Evolutionary conservation across 352 stramenopile species (phyloP), one percentile per base, ranked within the genome.

Genomic region (Globisporangium alternatum): DNA sequence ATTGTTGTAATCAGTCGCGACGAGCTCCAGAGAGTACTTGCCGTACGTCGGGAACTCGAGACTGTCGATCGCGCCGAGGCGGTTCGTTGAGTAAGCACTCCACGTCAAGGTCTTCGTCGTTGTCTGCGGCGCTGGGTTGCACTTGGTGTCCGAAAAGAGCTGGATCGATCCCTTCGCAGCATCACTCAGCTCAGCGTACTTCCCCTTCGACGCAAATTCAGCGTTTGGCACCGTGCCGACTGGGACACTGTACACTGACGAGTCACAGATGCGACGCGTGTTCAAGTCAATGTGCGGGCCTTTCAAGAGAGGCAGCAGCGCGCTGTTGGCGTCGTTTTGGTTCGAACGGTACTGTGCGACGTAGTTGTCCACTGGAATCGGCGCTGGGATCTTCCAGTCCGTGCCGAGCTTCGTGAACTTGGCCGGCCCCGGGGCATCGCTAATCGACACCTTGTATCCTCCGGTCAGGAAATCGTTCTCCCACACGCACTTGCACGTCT

Each of bases 341-440:
- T 76, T 87, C 22, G 55, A 44, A 25, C 78, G 76, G 15, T 70
- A 68, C 57, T 87, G 70, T 0, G 72, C 67, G 15, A 81, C 74
- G 67, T 84, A 88, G 62, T 82, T 84, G 57, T 83, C 75, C 0
- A 62, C 72, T 19, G 80, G 73, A 56, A 88, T 82, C 0, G 82
- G 77, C 21, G 75, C 76, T 0, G 72, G 69, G 6, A 89, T 44
- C 0, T 52, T 45, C 68, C 72, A 83, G 0, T 73, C 64, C 0
- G 69, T 70, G 0, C 67, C 69, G 7, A 83, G 65, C 15, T 66
- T 56, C 15, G 8, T 57, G 33, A 64, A 64, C 13, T 74, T 47
- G 28, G 77, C 59, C 8, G 10, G 15, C 56, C 33, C 53, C 6
- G 31, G 17, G 33, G 70, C 71, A 52, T 70, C 74, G 37, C 37